Evolutionary conservation across 2,329 filamentous ascomycete species (phyloP).

Genomic region (Xenoacremonium recifei): DNA sequence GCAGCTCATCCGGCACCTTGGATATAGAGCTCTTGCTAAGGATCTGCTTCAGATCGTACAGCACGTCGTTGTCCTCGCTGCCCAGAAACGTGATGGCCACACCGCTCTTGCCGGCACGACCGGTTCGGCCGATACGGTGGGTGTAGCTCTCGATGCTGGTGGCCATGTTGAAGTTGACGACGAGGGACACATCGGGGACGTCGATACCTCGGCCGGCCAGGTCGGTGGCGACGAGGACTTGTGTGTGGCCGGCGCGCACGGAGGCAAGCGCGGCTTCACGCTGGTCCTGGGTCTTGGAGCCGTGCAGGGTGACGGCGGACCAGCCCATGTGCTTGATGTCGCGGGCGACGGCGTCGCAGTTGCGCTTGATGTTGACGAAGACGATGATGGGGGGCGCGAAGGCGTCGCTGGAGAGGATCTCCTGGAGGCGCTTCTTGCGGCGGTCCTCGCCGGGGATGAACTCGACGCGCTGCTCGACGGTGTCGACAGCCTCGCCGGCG

Average conservation of each 20-base stretch:
- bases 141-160: conserved; percentile 91
- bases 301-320: conserved; percentile 86
- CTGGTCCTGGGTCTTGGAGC: conserved; percentile 96
- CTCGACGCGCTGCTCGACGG: conserved; percentile 95
- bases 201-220: conserved; percentile 97
- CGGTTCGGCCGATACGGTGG: conserved; percentile 93
- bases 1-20: conserved; percentile 85
- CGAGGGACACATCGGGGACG: conserved; percentile 87
- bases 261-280: conserved; percentile 87
- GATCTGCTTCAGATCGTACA: conserved; percentile 97
- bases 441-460: conserved; percentile 89
- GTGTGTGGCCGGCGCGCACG: conserved; percentile 75
- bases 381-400: conserved; percentile 93
- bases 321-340: conserved; percentile 96
- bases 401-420: conserved; percentile 78
- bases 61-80: conserved; percentile 81
- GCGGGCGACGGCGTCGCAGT: conserved; percentile 91
- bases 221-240: conserved; percentile 94
- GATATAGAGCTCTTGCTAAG: conserved; percentile 85
- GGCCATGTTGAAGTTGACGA: conserved; percentile 99
- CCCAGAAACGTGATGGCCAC: conserved; percentile 94
- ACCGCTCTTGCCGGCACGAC: conserved; percentile 95
- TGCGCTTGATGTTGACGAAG: conserved; percentile 99
- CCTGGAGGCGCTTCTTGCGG: conserved; percentile 90
- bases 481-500: conserved; percentile 92